These are phyloP conservation scores for Phialocephala sp. DNA, from an alignment of 2,329 filamentous ascomycete species.

Conservation along the genomic window DNA sequence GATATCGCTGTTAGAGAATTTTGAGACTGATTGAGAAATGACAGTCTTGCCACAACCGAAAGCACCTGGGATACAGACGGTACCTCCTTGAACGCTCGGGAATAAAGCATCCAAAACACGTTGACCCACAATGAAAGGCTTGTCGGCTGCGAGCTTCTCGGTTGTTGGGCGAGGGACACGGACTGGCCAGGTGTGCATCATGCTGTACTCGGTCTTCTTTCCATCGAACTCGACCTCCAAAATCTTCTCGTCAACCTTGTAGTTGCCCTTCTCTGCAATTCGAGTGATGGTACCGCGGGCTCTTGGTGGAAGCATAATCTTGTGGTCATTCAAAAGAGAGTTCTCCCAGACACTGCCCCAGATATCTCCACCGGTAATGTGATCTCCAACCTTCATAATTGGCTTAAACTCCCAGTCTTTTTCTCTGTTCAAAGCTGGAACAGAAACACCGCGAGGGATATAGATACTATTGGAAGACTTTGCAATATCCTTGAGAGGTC, in stretches of 20 bases:
- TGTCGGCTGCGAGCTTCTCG: slow-evolving; percentile 88
- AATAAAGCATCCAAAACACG: slow-evolving; percentile 96
- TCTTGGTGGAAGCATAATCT: slow-evolving; percentile 88
- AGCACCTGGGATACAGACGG: slow-evolving; percentile 95
- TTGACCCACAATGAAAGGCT: slow-evolving; percentile 95
- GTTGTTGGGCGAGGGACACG: slow-evolving; percentile 91
- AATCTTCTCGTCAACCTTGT: slow-evolving; percentile 92
- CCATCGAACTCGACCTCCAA: slow-evolving; percentile 97
- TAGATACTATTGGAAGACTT: slow-evolving; percentile 86
- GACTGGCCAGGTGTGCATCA: slow-evolving; percentile 99
- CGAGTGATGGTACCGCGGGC: slow-evolving; percentile 91
- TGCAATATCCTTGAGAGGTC: slow-evolving; percentile 86
- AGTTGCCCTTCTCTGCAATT: slow-evolving; percentile 87
- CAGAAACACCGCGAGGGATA: slow-evolving; percentile 91
- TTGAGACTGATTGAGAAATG: slow-evolving; percentile 97
- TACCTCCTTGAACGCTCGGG: slow-evolving; percentile 95
- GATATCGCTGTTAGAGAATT: slow-evolving; percentile 99
- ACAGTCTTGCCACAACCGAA: slow-evolving; percentile 99
- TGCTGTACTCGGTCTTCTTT: slow-evolving; percentile 89
- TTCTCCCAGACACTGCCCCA: slow-evolving; percentile 97
- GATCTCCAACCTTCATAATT: slow-evolving; percentile 90
- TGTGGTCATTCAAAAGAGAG: slow-evolving; percentile 91
- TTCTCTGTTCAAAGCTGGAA: slow-evolving; percentile 84
- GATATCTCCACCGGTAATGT: slow-evolving; percentile 94
- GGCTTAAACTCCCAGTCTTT: slow-evolving; percentile 98